These are phyloP conservation scores for Yarrowia sp. DNA, from an alignment of 805 yeast species.

Conservation along the genomic window DNA sequence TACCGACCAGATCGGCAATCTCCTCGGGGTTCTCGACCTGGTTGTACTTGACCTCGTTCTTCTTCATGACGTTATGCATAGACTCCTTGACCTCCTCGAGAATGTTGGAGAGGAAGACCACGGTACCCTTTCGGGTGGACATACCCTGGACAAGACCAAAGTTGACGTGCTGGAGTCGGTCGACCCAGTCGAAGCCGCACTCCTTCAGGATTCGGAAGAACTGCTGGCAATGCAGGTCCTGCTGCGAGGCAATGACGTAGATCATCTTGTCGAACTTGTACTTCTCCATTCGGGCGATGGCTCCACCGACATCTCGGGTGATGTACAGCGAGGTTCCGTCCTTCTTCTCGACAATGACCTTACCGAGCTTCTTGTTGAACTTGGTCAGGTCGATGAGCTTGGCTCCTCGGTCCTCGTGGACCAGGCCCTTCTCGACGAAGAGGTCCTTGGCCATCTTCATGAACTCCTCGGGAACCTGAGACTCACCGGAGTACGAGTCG, in stretches of 20 bases:
- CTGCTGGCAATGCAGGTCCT: conserved; percentile 90
- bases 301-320: conserved; percentile 97
- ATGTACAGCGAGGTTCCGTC: conserved; percentile 94
- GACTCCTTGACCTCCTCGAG: conserved; percentile 88
- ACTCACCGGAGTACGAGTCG: conserved; percentile 92
- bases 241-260: conserved; percentile 94
- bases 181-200: conserved; percentile 87
- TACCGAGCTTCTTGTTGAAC: conserved; percentile 88
- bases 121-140: conserved; percentile 98
- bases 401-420: conserved; percentile 90
- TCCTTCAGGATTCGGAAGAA: conserved; percentile 90
- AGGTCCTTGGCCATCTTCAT: conserved; percentile 64
- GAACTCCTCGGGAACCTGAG: conserved; percentile 75
- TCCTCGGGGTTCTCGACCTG: conserved; percentile 92
- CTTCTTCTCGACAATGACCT: conserved; percentile 85
- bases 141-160: conserved; percentile 98
- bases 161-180: conserved; percentile 74
- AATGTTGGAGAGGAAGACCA: conserved; percentile 93
- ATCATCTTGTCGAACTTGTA: conserved; percentile 93
- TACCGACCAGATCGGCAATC: conserved; percentile 93
- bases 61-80: conserved; percentile 96
- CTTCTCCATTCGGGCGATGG: conserved; percentile 79
- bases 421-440: conserved; percentile 65
- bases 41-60: conserved; percentile 84
- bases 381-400: conserved; percentile 77